Evolutionary conservation across 202 grass and related monocot genomes (phyloP), one percentile per base, ranked within the genome.

Genomic region (Carex arenaria): DNA sequence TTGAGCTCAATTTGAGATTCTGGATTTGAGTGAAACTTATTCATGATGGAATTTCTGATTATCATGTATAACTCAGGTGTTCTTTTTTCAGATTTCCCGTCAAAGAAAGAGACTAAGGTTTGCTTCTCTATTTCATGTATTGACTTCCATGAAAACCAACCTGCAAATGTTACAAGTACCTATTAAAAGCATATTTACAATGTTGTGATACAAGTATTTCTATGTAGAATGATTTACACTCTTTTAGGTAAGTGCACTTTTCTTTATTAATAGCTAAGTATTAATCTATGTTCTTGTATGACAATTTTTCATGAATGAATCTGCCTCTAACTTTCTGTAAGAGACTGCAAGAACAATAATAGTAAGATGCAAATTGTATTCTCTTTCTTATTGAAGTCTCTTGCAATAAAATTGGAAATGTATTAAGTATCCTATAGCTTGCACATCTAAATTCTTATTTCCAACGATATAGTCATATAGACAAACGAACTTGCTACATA

Each of bases 81-180:
- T 77, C 84, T 78, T 72, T 93, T 96, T 65, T 95, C 93, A 26
- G 85, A 99, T 85, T 99, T 95, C 10, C 89, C 96, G 67, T 89
- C 91, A 65, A 99, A 99, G 85, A 96, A 99, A 12, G 93, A 96
- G 79, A 89, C 78, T 78, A 99, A n/a, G 10, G 80, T 94, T 87
- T 96, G 93, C 81, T 96, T 96, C 89, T 99, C 96, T 79, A 99
- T 83, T 55, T 84, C 80, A 85, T 96, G 90, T 67, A 91, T 94
- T 69, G 80, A 77, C 79, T 92, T 96, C 93, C 96, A 99, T 36
- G 96, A 94, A 89, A 99, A 99, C 96, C 96, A 99, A 85, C 96
- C 93, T 96, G 88, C 51, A 79, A 65, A 90, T 86, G 61, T 90
- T 86, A 88, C 31, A 80, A 45, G 20, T 80, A 47, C 10, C 43